Evolutionary conservation across 345 rosid species (phyloP), one percentile per base, ranked within the genome.

Genomic region (Carallia pectinifolia): DNA sequence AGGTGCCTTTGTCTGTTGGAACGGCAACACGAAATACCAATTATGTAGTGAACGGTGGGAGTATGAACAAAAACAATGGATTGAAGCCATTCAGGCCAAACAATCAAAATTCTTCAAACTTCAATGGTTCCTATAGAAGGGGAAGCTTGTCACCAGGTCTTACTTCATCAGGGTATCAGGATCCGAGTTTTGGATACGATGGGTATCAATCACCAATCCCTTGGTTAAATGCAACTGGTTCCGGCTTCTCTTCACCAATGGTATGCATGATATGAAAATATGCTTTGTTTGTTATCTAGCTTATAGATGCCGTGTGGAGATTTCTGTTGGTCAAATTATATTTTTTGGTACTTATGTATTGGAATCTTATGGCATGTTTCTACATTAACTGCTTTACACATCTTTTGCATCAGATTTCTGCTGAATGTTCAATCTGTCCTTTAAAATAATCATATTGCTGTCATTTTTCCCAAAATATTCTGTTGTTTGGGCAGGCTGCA

Each of bases 161-260:
- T 68, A 69, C 77, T 62, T 38, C 85, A 3, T 74, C 76, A 8
- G 77, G 80, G 38, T 85, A 69, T 74, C 82, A 81, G 71, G 87
- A 84, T 68, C 84, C 86, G 6, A 83, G 85, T 54, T 84, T 76
- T 70, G 77, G 82, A 68, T 86, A 74, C 64, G 85, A 74, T 34
- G 86, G 76, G 58, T 80, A 61, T 72, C 88, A 74, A 52, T 69
- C 78, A 9, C 58, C 75, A 36, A 37, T 68, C 17, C 71, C 81
- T 29, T 79, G 80, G 85, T 65, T 74, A 48, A 71, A 81, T 72
- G 73, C 74, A 55, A 38, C 68, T 63, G 70, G 64, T 61, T 15
- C 58, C 39, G 82, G 86, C 19, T 74, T 69, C 23, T 61, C 80
- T 44, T 76, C 79, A 66, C 31, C 40, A 2, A 13, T 38, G 77